Base-by-base conservation (phyloP, 495 filamentous ascomycete genomes). In the Talaromyces trachyspermus region DNA sequence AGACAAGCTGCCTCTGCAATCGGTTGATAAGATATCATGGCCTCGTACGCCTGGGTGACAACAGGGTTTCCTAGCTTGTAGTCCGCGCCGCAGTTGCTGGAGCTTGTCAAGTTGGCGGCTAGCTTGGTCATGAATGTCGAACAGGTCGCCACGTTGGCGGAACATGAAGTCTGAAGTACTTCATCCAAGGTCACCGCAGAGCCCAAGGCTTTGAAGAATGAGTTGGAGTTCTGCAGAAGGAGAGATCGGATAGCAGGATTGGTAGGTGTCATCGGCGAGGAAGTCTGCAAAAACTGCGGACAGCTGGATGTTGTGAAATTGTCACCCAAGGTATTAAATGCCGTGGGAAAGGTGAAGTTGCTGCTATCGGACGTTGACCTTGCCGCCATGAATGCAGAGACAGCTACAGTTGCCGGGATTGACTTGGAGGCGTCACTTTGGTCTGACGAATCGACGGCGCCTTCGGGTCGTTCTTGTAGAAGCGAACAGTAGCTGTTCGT, bases 1-100 rank as follows among this genome's bases (percentile, higher is more conserved):
- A 90, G 68, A 60, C 92, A 98, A 5, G 79, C 80, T 0, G 87
- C 86, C n/a, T 71, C 71, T 63, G 89, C 95, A 24, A 95, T 60
- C 15, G 84, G 76, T 25, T 81, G 69, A 58, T 92, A 95, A 30
- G 83, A 74, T 38, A 83, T 62, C 49, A 95, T 70, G 27, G 83
- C 83, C 41, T 74, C 65, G 57, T 90, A 91, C 12, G 88, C 85
- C 46, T 83, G 70, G 32, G 79, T 59, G 35, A 96, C 88, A 22
- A 84, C 58, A 1, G 84, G 75, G 50, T 92, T 86, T 48, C 79
- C 64, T 8, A 66, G 58, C 2, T 64, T 37, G 57, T 79, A 87
- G 57, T 97, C 92, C 29, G 69, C 46, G 7, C 76, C 82, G 68
- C 92, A 98, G 61, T 81, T 79, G 4, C 62, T 62, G 15, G 71